Evolutionary conservation across 371 early-diverging fungal genomes (phyloP).

Genomic region (Saksenaea oblongispora): DNA sequence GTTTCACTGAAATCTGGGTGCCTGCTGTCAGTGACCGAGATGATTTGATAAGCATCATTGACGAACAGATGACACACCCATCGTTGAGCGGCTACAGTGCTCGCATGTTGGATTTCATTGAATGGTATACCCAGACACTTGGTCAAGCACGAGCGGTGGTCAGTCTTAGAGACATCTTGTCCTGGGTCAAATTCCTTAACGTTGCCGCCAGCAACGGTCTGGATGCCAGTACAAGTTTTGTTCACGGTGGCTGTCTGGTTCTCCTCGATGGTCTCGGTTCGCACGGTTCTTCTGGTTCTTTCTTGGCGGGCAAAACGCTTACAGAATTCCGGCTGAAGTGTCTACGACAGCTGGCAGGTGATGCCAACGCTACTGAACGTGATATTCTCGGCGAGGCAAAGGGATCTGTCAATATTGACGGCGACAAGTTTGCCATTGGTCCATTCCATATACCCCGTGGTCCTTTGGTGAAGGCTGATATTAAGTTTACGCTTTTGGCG

Average conservation of each 20-base stretch:
- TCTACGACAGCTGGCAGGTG: constrained; percentile 44
- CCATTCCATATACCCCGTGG: constrained; percentile 84
- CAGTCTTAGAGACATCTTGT: constrained; percentile 88
- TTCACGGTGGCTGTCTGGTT: constrained; percentile 93
- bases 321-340: constrained; percentile 59
- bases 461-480: constrained; percentile 40
- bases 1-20: constrained; percentile 99
- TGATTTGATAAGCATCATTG: constrained; percentile 82
- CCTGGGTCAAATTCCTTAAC: constrained; percentile 90
- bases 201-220: constrained; percentile 41
- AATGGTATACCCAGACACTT: constrained; percentile 58
- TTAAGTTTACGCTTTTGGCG: constrained; percentile 82
- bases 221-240: constrained; percentile 57
- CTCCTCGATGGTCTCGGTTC: constrained; percentile 94
- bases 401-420: constrained; percentile 38
- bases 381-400: constrained; percentile 52
- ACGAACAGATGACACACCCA: constrained; percentile 57
- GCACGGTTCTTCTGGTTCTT: constrained; percentile 80
- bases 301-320: constrained; percentile 47
- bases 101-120: constrained; percentile 55
- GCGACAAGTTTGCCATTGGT: constrained; percentile 62
- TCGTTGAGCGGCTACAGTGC: constrained; percentile 44
- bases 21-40: constrained; percentile 79
- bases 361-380: constrained; percentile 30
- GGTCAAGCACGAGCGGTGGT: constrained; percentile 57